Evolutionary conservation across 306 rosid genomes (phyloP).

Genomic region (Glycyrrhiza uralensis): DNA sequence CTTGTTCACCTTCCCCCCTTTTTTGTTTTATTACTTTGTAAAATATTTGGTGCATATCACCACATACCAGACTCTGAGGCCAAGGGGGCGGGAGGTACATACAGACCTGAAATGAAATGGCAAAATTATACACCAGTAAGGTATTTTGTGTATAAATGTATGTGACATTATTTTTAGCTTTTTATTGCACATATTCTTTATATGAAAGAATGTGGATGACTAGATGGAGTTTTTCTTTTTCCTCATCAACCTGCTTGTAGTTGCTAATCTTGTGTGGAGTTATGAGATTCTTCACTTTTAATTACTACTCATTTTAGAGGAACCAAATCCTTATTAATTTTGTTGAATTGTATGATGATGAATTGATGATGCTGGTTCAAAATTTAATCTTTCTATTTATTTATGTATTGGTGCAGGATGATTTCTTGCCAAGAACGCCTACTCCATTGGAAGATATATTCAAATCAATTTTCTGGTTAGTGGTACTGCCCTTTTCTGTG

Average conservation of each 20-base stretch:
- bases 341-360: constrained; percentile 4
- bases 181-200: too few relatives aligned
- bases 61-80: too few relatives aligned
- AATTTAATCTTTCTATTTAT: background rate
- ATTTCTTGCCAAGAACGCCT: constrained; percentile 93
- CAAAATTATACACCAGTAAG: background rate
- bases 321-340: too few relatives aligned
- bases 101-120: background rate
- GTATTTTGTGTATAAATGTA: background rate
- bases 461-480: constrained; percentile 86
- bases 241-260: background rate
- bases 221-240: background rate
- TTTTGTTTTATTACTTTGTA: background rate
- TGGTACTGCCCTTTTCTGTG: constrained; percentile 18
- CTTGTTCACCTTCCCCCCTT: background rate
- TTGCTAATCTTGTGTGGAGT: background rate
- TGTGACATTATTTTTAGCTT: background rate
- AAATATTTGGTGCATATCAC: background rate
- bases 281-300: too few relatives aligned
- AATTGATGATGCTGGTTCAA: background rate
- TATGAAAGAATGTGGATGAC: background rate
- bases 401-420: constrained; percentile 55
- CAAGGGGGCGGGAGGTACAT: background rate
- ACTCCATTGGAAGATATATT: constrained; percentile 94
- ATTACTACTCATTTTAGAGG: too few relatives aligned